Base-by-base conservation (phyloP, 768 basidiomycete species). In the Porphyrellus cyaneotinctus region DNA sequence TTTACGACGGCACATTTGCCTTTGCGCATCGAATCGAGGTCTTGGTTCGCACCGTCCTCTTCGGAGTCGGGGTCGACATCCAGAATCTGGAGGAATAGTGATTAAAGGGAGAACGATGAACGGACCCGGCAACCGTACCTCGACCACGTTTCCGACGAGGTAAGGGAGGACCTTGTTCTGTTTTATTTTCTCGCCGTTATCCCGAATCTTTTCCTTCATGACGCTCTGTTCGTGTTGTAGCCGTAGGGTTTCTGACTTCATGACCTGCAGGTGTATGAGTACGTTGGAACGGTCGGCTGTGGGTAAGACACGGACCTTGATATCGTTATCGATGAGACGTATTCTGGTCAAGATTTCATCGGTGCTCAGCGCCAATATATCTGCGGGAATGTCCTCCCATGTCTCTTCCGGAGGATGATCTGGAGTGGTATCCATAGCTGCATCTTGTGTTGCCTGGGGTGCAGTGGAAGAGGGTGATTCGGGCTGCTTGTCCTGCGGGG, bases 131-230 rank as follows among this genome's bases (percentile, higher is more conserved):
- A 18, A 17, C 14, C 43, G 18, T 62, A 95, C 93, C 82, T 98
- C 97, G 17, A 99, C 93, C 32, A 99, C 91, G 64, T 98, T 97
- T 15, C 89, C 93, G 33, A 99, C 97, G 48, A 99, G 84, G 72
- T 99, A 99, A 7, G 97, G 97, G 38, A 99, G 75, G 13, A 97
- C 93, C 73, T 98, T 98, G 73, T 99, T 98, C 81, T 99, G 95
- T 72, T 97, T 97, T 59, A 99, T 91, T 75, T 98, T 98, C 74
- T 97, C 93, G 42, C 88, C 87, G 58, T 97, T 99, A 67, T 99
- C 97, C 48, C 91, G 84, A 65, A 99, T 97, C 80, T 95, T 97
- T 78, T 97, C 95, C 68, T 91, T 88, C 97, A 99, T 98, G 59
- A 88, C 87, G 60, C 75, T 88, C 72, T 95, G 91, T 70, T 98